Percentiles rank a stretch among this genome's conserved stretches.
phyloP scores from a whole-genome alignment of 1,284 basidiomycete species.

The Trichosporon coremiiforme region DNA sequence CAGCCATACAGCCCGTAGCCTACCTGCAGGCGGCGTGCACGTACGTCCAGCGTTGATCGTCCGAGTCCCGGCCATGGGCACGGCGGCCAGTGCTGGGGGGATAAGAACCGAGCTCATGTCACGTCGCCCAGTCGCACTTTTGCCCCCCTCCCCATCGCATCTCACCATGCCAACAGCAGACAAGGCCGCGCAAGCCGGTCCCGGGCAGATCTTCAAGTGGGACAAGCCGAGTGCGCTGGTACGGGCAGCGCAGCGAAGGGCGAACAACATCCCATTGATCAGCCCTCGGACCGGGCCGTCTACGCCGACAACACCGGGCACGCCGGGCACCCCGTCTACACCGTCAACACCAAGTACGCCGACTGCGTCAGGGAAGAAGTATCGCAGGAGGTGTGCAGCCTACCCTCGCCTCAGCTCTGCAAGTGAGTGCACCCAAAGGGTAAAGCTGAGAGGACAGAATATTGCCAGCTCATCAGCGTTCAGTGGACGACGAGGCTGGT shows the following conservation, averaged over 20 bases:
- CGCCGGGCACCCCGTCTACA: background rate
- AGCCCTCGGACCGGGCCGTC: background rate
- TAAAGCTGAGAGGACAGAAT: background rate
- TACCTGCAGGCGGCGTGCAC: background rate
- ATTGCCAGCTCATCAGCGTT: background rate
- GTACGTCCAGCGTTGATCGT: background rate
- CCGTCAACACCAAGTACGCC: background rate
- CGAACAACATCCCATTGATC: background rate
- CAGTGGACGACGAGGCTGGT: conserved; percentile 15
- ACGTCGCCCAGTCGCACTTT: conserved; percentile 4
- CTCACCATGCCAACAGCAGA: conserved; percentile 1
- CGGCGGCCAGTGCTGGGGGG: background rate
- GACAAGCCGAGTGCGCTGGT: background rate
- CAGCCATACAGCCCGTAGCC: background rate
- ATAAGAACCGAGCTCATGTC: conserved; percentile 11
- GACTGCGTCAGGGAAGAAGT: background rate
- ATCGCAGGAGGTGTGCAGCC: background rate
- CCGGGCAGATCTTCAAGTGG: conserved; percentile 11
- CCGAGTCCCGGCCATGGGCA: background rate
- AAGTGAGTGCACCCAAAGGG: background rate
- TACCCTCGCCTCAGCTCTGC: conserved; percentile 1
- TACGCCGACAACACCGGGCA: background rate
- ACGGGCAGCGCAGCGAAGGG: background rate
- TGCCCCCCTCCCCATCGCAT: background rate
- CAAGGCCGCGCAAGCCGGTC: conserved; percentile 6